A percentile compares a stretch with the other conserved stretches of the same genome.
These are phyloP conservation scores for Elsinoe ampelina DNA, from an alignment of 2,329 filamentous ascomycete species.

Conservation along the genomic window DNA sequence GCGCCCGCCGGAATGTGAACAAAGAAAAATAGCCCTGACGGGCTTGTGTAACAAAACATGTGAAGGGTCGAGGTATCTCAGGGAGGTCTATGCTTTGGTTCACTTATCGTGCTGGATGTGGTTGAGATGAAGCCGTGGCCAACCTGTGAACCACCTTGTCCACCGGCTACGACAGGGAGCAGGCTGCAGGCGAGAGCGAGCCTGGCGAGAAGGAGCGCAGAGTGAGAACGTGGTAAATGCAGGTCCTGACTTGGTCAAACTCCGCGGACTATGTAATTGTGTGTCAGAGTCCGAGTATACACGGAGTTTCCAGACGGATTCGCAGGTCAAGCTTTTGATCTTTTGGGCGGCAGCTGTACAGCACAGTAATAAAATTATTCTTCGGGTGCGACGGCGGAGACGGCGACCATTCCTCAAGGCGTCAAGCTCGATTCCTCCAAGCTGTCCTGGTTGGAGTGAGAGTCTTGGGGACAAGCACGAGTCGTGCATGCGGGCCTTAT, in stretches of 20 bases:
- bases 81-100: slow-evolving; percentile 1
- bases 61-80: background rate
- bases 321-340: background rate
- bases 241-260: background rate
- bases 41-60: background rate
- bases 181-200: background rate
- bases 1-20: background rate
- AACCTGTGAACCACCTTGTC: background rate
- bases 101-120: background rate
- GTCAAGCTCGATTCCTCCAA: background rate
- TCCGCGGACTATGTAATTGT: too few species aligned
- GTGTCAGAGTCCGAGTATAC: too few species aligned
- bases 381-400: background rate
- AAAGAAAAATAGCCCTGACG: background rate
- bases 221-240: background rate
- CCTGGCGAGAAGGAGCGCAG: background rate
- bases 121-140: background rate
- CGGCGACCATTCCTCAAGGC: too few species aligned
- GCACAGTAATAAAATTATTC: too few species aligned
- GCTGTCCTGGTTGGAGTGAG: slow-evolving; percentile 2
- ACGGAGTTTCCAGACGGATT: background rate
- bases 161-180: background rate
- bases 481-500: slow-evolving; percentile 5
- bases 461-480: background rate
- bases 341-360: background rate